These are phyloP conservation scores for Penicillium freii DNA, from an alignment of 2,329 filamentous ascomycete genomes.

Conservation along the genomic window DNA sequence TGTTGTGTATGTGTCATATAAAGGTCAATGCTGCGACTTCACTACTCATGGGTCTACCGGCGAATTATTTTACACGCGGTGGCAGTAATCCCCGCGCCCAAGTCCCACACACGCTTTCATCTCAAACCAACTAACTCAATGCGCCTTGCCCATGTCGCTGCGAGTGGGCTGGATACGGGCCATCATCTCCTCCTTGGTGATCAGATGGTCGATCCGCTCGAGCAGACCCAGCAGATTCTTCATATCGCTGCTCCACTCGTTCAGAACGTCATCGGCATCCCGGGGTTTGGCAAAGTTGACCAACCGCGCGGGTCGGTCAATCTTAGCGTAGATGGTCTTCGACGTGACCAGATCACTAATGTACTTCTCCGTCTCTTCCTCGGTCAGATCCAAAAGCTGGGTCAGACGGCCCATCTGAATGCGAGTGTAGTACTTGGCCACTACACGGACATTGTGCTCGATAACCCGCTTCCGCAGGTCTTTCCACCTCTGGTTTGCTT, in stretches of 20 bases:
- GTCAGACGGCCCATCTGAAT: constrained; percentile 90
- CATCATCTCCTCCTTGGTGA: constrained; percentile 99
- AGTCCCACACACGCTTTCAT: constrained; percentile 3
- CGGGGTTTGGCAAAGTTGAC: constrained; percentile 94
- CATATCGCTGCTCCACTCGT: constrained; percentile 99
- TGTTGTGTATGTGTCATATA: neutral
- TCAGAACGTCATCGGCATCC: constrained; percentile 92
- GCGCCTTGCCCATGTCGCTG: constrained; percentile 40
- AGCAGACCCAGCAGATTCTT: constrained; percentile 82
- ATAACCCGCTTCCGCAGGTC: constrained; percentile 97
- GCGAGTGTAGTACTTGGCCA: constrained; percentile 98
- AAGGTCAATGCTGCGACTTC: constrained; percentile 10
- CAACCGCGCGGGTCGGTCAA: constrained; percentile 86
- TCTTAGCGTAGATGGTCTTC: constrained; percentile 97
- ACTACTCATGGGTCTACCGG: constrained; percentile 26
- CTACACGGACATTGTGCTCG: constrained; percentile 96
- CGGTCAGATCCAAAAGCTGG: constrained; percentile 82
- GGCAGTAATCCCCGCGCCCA: constrained; percentile 15
- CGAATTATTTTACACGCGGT: constrained; percentile 34
- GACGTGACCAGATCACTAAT: constrained; percentile 95
- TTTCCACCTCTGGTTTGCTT: constrained; percentile 83
- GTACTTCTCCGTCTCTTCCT: constrained; percentile 98
- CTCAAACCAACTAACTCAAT: constrained; percentile 23
- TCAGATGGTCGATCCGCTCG: constrained; percentile 93
- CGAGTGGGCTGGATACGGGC: constrained; percentile 76